These are phyloP conservation scores for Tolypocladium amazonense DNA, from an alignment of 2,329 filamentous ascomycete genomes.

Conservation along the genomic window DNA sequence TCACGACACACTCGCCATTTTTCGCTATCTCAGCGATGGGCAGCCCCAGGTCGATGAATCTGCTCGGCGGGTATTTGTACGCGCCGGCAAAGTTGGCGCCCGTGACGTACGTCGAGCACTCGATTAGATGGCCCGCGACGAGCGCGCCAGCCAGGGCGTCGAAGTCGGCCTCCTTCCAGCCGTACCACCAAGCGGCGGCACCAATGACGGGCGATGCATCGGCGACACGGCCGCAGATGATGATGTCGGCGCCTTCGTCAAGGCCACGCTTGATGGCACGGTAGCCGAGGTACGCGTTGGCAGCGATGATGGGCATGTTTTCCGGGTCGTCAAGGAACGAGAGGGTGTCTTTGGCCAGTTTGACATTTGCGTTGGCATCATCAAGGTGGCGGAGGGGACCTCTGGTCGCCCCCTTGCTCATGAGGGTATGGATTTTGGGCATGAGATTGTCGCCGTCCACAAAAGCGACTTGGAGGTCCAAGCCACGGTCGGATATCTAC, in stretches of 20 bases:
- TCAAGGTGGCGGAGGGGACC: slow-evolving; percentile 13
- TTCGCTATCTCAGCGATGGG: slow-evolving; percentile 37
- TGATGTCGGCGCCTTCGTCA: slow-evolving; percentile 26
- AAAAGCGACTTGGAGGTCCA: slow-evolving; percentile 23
- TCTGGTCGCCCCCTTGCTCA: background rate
- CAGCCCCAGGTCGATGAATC: slow-evolving; percentile 26
- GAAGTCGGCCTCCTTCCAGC: slow-evolving; percentile 32
- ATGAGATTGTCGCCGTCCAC: slow-evolving; percentile 27
- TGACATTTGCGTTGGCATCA: slow-evolving; percentile 8
- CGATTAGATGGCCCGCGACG: slow-evolving; percentile 38
- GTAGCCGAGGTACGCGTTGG: slow-evolving; percentile 41
- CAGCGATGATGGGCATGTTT: slow-evolving; percentile 12
- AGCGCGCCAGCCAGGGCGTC: slow-evolving; percentile 34
- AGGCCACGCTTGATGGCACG: slow-evolving; percentile 28
- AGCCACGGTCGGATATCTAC: slow-evolving; percentile 14
- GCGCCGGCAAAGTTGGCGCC: slow-evolving; percentile 40
- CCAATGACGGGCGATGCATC: slow-evolving; percentile 38
- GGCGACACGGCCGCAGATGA: slow-evolving; percentile 30
- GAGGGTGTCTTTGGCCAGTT: slow-evolving; percentile 6
- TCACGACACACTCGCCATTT: slow-evolving; percentile 34
- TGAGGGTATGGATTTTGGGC: slow-evolving; percentile 5
- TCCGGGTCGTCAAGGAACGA: slow-evolving; percentile 8
- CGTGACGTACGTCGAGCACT: slow-evolving; percentile 39
- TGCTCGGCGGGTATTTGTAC: slow-evolving; percentile 10
- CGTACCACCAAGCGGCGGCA: slow-evolving; percentile 41